Evolutionary conservation across 768 basidiomycete genomes (phyloP), one percentile per base, ranked within the genome.

Genomic region (Chlorophyllum brunneum): DNA sequence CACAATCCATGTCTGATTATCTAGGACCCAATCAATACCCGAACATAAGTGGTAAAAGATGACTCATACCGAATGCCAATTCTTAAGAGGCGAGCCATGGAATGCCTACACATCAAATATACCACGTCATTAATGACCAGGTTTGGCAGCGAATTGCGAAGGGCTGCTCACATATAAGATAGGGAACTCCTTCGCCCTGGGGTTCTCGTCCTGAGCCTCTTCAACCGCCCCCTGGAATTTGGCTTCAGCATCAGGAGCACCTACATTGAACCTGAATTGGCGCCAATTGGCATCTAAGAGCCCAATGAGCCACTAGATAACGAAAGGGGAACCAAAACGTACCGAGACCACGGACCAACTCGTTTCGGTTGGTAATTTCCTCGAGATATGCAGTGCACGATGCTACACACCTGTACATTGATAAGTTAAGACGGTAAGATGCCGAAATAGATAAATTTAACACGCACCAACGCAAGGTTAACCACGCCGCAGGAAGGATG

Each of bases 1-100:
- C 85, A 86, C 5, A 88, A 68, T 2, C 86, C 86, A 61, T 87
- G 82, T 13, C 85, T 78, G 41, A 89, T 80, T 52, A 87, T 86
- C 84, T 85, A 54, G 16, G 16, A 11, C 5, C 0, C 29, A 44
- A 18, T 43, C 11, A 26, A 24, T 13, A 20, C 7, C n/a, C 26
- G 23, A 26, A 34, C 18, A 9, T 1, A n/a, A 23, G 20, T 1
- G 6, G 22, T 46, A n/a, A 48, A 54, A 52, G n/a, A 30, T 2
- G 18, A 55, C 13, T 48, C 73, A 26, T 64, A 84, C 85, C 22
- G 83, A 83, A 62, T 87, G 85, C 85, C 85, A 88, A 55, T 88
- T 88, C 54, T 65, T 72, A 23, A 82, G 58, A 1, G 81, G 72
- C 2, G 82, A 84, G 1, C 84, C 86, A 63, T 87, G 86, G 64